Evolutionary conservation across 176 grass and related monocot species (phyloP), one percentile per base, ranked within the genome.

Genomic region (Rhipidocladum racemiflorum): DNA sequence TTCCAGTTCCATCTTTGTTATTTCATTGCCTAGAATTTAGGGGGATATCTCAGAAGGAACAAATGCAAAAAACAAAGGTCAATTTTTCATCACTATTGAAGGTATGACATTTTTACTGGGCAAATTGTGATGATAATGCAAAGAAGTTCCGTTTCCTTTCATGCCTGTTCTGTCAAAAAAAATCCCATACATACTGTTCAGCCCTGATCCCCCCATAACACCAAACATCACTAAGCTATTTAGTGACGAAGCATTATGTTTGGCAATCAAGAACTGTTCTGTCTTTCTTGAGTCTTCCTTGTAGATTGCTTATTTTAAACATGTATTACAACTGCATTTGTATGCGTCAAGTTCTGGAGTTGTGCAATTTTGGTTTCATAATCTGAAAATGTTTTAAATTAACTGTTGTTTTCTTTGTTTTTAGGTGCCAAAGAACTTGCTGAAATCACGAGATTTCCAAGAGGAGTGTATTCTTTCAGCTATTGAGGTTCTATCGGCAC

Each of bases 1-100:
- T 91, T 91, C 96, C 96, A 9, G 71, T 95, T 85, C 80, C 88
- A 54, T 94, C 96, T 4, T 83, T 95, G 68, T 38, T 98, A 62
- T 91, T 98, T 34, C 87, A 91, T 30, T 95, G 88, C 84, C 83
- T 98, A 64, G 90, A 98, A 76, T 89, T 87, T 64, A 83, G 82
- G 55, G 92, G 77, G 50, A n/a, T 25, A 28, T 72, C 78, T 82
- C 78, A 76, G 45, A 83, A 75, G 82, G 76, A 91, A 56, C 64
- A 81, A 82, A 74, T 42, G 42, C 62, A 74, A 80, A 87, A 77
- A 83, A n/a, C 49, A 65, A 91, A 76, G 48, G 25, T 88, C 45
- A 86, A 88, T 9, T 74, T 98, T 39, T 89, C 89, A 8, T 93
- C 87, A n/a, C 53, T 91, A 44, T 80, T 98, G 79, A 94, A 93